These are phyloP conservation scores for Eutrema japonicum DNA, from an alignment of 345 rosid genomes.

Conservation along the genomic window DNA sequence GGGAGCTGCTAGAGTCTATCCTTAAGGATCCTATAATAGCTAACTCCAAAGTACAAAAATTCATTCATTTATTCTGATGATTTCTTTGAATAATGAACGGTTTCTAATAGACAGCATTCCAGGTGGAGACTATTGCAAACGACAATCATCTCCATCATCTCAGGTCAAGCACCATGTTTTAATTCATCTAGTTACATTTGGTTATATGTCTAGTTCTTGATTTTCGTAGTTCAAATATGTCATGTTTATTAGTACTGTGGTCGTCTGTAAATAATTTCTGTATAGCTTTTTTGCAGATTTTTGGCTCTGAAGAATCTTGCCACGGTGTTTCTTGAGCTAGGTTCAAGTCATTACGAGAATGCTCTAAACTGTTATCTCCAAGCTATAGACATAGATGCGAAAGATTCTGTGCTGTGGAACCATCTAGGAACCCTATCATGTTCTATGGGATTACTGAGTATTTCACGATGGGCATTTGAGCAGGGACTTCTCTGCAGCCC, in stretches of 20 bases:
- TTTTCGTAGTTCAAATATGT: neutral
- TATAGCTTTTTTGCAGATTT: conserved; percentile 61
- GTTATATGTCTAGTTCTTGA: conserved; percentile 30
- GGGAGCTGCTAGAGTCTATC: conserved; percentile 74
- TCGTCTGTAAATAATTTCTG: conserved; percentile 6
- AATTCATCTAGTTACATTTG: conserved; percentile 11
- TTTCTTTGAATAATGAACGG: neutral
- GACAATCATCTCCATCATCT: conserved; percentile 87
- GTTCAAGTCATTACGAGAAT: conserved; percentile 74
- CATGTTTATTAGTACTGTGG: conserved; percentile 5
- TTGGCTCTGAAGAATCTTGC: conserved; percentile 96
- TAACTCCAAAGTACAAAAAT: conserved; percentile 59
- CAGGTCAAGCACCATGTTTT: conserved; percentile 54
- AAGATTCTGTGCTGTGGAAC: conserved; percentile 98
- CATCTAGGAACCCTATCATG: conserved; percentile 97
- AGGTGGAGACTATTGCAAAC: conserved; percentile 68
- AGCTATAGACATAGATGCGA: conserved; percentile 95
- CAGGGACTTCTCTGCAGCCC: conserved; percentile 99
- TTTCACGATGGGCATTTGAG: conserved; percentile 98
- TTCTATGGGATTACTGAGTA: conserved; percentile 87
- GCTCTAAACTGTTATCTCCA: conserved; percentile 93
- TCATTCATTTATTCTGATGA: neutral
- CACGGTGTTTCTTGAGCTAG: conserved; percentile 86
- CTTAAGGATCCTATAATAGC: conserved; percentile 83
- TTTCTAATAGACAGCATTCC: conserved; percentile 25